Conservation (phyloP, 306 rosid genomes). For the Leucaena leucocephala region DNA sequence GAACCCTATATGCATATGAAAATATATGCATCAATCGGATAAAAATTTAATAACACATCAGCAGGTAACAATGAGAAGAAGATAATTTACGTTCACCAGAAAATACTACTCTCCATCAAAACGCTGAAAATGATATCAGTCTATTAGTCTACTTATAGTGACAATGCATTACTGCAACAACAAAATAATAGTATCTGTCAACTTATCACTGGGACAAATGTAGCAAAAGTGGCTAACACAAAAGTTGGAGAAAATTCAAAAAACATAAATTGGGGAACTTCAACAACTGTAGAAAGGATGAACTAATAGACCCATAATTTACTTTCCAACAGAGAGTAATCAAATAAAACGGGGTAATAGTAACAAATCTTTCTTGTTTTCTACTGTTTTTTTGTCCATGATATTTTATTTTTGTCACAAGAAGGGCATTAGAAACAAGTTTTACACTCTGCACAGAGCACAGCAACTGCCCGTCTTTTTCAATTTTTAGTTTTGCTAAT, state of each 20-base stretch:
- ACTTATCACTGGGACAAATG: background rate
- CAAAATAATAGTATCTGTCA: background rate
- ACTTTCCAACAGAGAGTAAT: constrained; percentile 6
- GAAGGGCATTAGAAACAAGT: background rate
- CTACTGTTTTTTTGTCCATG: background rate
- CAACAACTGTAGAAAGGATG: constrained; percentile 1
- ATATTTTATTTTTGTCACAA: background rate
- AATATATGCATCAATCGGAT: background rate
- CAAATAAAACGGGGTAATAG: constrained; percentile 13
- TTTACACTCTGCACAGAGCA: background rate
- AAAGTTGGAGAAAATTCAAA: constrained; percentile 10
- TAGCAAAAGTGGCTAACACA: background rate
- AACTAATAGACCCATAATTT: background rate
- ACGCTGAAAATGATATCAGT: background rate
- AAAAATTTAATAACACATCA: background rate
- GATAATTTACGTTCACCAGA: background rate
- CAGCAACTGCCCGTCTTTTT: background rate
- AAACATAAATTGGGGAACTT: background rate
- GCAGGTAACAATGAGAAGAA: constrained; percentile 1
- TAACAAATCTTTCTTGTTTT: background rate
- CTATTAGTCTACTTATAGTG: background rate
- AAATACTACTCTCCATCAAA: background rate
- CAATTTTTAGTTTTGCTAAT: background rate
- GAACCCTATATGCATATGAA: constrained; percentile 3
- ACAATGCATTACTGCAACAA: background rate